Evolutionary conservation across 805 yeast species (phyloP).

Genomic region (Saturnispora bothae): DNA sequence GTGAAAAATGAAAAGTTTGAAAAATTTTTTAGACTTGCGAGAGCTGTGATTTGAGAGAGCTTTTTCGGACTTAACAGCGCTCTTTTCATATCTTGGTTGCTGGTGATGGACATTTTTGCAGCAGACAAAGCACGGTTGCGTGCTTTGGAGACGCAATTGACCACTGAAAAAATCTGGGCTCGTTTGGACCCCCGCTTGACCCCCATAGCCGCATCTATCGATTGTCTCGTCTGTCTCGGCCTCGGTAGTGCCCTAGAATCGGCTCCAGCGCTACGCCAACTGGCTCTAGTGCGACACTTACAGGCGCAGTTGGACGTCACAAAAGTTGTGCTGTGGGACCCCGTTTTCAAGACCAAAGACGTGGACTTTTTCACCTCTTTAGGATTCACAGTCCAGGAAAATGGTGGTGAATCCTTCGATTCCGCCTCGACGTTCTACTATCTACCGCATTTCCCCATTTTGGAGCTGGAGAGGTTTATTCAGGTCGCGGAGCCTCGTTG

Average conservation of each 20-base stretch:
- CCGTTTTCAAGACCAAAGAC: not conserved
- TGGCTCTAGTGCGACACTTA: not conserved
- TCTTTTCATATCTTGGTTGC: no score
- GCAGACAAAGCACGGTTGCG: no score
- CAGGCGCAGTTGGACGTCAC: not conserved
- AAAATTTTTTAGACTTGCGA: no score
- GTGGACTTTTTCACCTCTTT: not conserved
- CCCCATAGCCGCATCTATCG: no score
- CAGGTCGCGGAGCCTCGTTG: constrained; percentile 15
- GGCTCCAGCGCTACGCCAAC: not conserved
- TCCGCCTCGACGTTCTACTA: constrained; percentile 15
- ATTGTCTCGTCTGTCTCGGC: no score
- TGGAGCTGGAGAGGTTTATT: constrained; percentile 20
- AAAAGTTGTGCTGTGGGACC: no score
- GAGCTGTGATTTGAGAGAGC: not conserved
- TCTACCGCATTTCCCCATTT: constrained; percentile 28
- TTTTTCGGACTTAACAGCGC: not conserved
- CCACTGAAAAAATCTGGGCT: no score
- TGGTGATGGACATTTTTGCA: no score
- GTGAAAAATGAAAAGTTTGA: not conserved
- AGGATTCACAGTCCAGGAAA: constrained; percentile 14
- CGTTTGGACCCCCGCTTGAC: no score
- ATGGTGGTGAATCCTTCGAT: not conserved
- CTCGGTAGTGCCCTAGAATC: not conserved
- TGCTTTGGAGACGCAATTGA: no score